phyloP scores from a whole-genome alignment of 148 eudicot genomes.

The Heliamphora exappendiculata region DNA sequence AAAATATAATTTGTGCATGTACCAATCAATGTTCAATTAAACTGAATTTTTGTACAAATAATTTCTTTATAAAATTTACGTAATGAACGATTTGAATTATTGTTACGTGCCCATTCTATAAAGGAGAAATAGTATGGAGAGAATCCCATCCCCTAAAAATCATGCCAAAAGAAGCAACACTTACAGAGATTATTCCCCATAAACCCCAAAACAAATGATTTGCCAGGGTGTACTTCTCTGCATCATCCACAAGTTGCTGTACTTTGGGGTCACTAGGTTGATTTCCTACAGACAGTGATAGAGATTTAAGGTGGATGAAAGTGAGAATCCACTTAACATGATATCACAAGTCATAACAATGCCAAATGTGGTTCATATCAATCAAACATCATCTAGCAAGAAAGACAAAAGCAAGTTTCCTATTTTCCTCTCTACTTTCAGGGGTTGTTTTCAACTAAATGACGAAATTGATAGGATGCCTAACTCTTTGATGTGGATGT shows the following conservation, averaged over 20 bases:
- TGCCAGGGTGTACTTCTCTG: conserved; percentile 73
- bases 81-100: too few relatives aligned
- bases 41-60: too few relatives aligned
- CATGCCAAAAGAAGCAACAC: not conserved
- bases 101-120: too few relatives aligned
- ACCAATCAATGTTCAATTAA: too few relatives aligned
- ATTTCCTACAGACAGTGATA: conserved; percentile 35
- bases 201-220: conserved; percentile 93
- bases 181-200: conserved; percentile 91
- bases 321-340: not conserved
- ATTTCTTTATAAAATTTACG: too few relatives aligned
- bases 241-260: conserved; percentile 43
- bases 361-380: too few relatives aligned
- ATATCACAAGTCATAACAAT: too few relatives aligned
- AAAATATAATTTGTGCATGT: too few relatives aligned
- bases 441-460: conserved; percentile 4
- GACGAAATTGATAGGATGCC: not conserved
- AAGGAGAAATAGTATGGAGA: too few relatives aligned
- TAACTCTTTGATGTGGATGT: not conserved
- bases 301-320: not conserved
- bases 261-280: conserved; percentile 54
- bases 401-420: not conserved
- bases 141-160: too few relatives aligned
- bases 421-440: not conserved
- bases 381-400: not conserved